A percentile compares a stretch with the other conserved stretches of the same genome.
Conservation (phyloP, 176 grass and related monocot species). For the Alopecurus myosuroides region DNA sequence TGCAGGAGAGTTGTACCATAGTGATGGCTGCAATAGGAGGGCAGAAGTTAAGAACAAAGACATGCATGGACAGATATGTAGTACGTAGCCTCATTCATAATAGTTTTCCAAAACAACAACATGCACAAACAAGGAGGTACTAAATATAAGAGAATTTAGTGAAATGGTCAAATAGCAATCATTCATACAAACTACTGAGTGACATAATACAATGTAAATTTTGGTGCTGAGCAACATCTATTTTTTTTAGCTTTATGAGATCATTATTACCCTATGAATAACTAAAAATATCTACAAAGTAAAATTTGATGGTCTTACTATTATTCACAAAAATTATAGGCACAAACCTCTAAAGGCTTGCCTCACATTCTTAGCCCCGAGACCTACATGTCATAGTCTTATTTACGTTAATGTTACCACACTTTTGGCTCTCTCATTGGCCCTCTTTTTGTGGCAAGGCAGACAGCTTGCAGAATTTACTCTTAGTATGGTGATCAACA, state of each 20-base stretch:
- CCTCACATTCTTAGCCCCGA: not conserved
- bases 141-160: not conserved
- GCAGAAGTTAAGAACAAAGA: not conserved
- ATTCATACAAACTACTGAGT: not conserved
- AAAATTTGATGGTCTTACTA: not conserved
- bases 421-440: not conserved
- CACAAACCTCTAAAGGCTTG: not conserved
- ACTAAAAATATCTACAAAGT: not conserved
- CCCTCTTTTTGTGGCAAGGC: not conserved
- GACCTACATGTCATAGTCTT: not conserved
- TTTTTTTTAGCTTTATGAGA: not conserved
- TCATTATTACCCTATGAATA: not conserved
- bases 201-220: not conserved
- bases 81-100: not conserved
- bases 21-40: slow-evolving; percentile 3
- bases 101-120: not conserved
- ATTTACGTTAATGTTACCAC: not conserved
- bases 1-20: slow-evolving; percentile 23
- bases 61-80: not conserved
- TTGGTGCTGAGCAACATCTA: too few species aligned
- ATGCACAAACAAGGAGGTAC: not conserved
- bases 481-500: not conserved
- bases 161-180: not conserved
- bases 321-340: not conserved
- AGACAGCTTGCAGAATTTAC: not conserved